Evolutionary conservation across 495 filamentous ascomycete species (phyloP), one percentile per base, ranked within the genome.

Genomic region (Chaetomidium leptoderma): DNA sequence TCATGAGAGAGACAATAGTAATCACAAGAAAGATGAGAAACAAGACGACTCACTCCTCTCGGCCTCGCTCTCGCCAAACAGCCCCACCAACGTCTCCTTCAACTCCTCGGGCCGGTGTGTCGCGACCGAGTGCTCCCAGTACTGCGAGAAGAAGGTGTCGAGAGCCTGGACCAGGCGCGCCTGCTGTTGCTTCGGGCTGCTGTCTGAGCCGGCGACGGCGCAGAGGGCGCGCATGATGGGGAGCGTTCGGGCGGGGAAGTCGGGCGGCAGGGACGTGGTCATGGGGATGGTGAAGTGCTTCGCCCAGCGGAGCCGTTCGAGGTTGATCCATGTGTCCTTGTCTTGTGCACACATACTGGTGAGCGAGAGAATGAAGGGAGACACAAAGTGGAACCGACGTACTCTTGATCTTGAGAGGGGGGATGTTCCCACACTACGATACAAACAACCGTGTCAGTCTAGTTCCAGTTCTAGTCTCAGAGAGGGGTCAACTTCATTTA

Each of bases 401-500:
- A 87, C 86, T 89, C 66, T 86, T 88, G 71, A 90, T 83, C 17
- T 77, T 68, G 33, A 90, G 73, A 1, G 87, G 87, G 2, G 86
- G 65, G 6, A 67, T 82, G 61, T 87, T 89, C 26, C 76, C 78
- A 65, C 81, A 86, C 66, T 71, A 33, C 13, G 24, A 23, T 8
- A 1, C 19, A 14, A 6, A 30, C 13, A 23, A n/a, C n/a, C n/a
- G n/a, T n/a, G 2, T 42, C n/a, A 40, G 33, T 14, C 10, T 21
- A 32, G 27, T 5, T 43, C 48, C 32, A 3, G 9, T 33, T 21
- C 16, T n/a, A 17, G 19, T 5, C n/a, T n/a, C n/a, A 21, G 32
- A 11, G 2, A 48, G 4, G 42, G n/a, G 17, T 29, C 17, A 19
- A 11, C 72, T 27, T n/a, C n/a, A n/a, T n/a, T n/a, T 30, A 72